A percentile compares a stretch with the other conserved stretches of the same genome.
Evolutionary conservation across 2,329 filamentous ascomycete genomes (phyloP).

Genomic region (Celoporthe dispersa): DNA sequence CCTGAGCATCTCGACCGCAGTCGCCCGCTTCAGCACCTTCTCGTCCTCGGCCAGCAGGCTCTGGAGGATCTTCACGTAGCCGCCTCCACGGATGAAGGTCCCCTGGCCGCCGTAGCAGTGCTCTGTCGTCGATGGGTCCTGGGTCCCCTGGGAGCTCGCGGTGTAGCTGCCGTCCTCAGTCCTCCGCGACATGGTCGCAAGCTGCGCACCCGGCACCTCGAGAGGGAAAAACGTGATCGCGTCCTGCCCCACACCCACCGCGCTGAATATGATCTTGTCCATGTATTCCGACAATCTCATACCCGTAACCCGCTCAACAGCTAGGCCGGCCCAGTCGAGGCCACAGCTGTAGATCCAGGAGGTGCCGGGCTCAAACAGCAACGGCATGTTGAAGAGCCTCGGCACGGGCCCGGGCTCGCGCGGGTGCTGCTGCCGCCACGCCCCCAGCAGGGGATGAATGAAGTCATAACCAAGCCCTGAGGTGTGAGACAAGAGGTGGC

Average conservation of each 20-base stretch:
- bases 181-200: slow-evolving; percentile 46
- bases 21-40: slow-evolving; percentile 48
- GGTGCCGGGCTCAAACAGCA: slow-evolving; percentile 50
- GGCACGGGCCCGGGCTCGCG: slow-evolving; percentile 1
- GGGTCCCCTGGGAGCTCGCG: slow-evolving; percentile 40
- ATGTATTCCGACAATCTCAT: slow-evolving; percentile 48
- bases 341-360: slow-evolving; percentile 47
- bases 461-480: slow-evolving; percentile 15
- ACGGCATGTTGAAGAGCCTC: slow-evolving; percentile 41
- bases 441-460: slow-evolving; percentile 2
- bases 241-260: slow-evolving; percentile 46
- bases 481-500: slow-evolving; percentile 13
- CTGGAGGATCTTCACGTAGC: slow-evolving; percentile 50
- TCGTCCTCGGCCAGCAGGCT: slow-evolving; percentile 54
- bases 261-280: slow-evolving; percentile 46
- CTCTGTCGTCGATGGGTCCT: slow-evolving; percentile 38
- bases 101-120: slow-evolving; percentile 53
- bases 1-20: slow-evolving; percentile 51
- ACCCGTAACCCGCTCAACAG: slow-evolving; percentile 48
- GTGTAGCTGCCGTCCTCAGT: slow-evolving; percentile 41
- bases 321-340: slow-evolving; percentile 46
- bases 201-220: slow-evolving; percentile 41
- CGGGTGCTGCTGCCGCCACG: slow-evolving; percentile 11
- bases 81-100: slow-evolving; percentile 41
- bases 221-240: slow-evolving; percentile 45